Evolutionary conservation across 805 yeast genomes (phyloP), one percentile per base, ranked within the genome.

Genomic region (Yarrowia alimentaria): DNA sequence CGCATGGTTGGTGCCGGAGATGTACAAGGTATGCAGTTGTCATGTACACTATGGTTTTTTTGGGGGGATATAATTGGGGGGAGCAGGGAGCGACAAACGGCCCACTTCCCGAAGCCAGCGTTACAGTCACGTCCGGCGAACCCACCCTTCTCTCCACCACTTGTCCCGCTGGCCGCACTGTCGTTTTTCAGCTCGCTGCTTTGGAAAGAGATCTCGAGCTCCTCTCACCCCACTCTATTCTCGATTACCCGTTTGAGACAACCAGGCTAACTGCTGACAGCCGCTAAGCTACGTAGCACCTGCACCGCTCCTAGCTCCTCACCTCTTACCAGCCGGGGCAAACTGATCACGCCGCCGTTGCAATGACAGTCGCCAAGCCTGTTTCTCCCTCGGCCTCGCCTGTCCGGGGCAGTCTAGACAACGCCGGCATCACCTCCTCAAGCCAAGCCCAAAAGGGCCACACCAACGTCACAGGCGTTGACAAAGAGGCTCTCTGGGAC

Each of bases 401-500:
- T n/a, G n/a, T n/a, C n/a, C n/a, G n/a, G n/a, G n/a, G n/a, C 21
- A 12, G 4, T 25, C 43, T 37, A 14, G 17, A 37, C 22, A 37
- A 37, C 11, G 43, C 33, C 9, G 33, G 33, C n/a, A 40, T 26
- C 25, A 28, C 33, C 12, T 26, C 33, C 6, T 28, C 47, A 17
- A 40, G 47, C 25, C 47, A 40, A 25, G 47, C 33, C 3, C 13
- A n/a, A 9, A 28, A 12, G 12, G 50, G 50, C 4, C 50, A 43
- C 21, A 43, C 50, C 21, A 10, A 7, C 10, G 30, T 31, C 7
- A 22, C 28, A 12, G 50, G 37, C 3, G 50, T 43, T 14, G 37
- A 43, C 37, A 43, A 43, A 14, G 37, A 43, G 7, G 50, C 26
- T 3, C 30, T 43, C 11, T 43, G 35, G 37, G 24, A 21, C 29